Evolutionary conservation across 257 asterid species (phyloP).

Genomic region (Plantago major): DNA sequence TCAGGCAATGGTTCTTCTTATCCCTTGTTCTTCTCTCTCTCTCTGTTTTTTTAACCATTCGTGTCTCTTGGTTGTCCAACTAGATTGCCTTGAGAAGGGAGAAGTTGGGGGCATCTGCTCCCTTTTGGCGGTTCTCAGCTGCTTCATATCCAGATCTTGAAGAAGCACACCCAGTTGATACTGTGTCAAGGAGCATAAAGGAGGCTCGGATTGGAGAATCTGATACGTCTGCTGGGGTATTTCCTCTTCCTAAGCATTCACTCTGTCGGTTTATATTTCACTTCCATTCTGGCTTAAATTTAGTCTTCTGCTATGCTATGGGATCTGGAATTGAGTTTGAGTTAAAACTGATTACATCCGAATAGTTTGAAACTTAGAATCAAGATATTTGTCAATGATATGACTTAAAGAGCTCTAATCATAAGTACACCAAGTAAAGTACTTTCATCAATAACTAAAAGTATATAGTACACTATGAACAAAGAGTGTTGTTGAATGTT

Average conservation of each 20-base stretch:
- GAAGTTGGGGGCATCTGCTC: constrained; percentile 96
- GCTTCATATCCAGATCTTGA: constrained; percentile 99
- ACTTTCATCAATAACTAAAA: no score
- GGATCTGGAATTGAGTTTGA: neutral
- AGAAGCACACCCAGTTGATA: constrained; percentile 41
- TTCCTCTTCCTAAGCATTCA: constrained; percentile 9
- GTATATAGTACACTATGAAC: no score
- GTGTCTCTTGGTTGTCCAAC: constrained; percentile 16
- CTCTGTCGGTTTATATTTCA: neutral
- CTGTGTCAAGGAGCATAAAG: constrained; percentile 36
- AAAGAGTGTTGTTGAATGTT: no score
- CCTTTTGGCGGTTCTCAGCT: constrained; percentile 98
- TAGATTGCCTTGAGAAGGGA: constrained; percentile 98
- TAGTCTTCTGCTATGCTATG: neutral
- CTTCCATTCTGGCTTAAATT: constrained; percentile 3
- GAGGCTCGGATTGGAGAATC: constrained; percentile 34
- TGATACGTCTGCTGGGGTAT: constrained; percentile 66
- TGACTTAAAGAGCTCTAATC: no score
- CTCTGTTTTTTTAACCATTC: constrained; percentile 6
- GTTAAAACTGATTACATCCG: neutral
- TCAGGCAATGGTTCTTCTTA: constrained; percentile 1
- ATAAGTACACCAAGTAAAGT: no score
- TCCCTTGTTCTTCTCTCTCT: neutral
- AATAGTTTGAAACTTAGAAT: no score
- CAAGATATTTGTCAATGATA: no score